Evolutionary conservation across 441 rosid genomes (phyloP).

Genomic region (Arabidopsis hybrid): DNA sequence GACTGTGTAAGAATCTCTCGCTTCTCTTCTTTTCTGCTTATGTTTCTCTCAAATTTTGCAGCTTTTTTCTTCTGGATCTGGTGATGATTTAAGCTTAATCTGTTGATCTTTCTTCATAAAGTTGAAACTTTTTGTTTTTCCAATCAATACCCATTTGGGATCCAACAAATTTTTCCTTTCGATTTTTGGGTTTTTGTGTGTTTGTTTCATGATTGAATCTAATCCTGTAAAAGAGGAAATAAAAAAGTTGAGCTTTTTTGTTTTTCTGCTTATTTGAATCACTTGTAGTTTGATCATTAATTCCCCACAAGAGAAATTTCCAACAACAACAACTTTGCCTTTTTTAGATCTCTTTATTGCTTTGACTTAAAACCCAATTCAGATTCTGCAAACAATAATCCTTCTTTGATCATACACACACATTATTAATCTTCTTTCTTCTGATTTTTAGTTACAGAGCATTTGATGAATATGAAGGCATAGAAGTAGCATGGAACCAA

Average conservation of each 20-base stretch:
- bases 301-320: conserved; percentile 6
- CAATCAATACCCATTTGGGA: conserved; percentile 41
- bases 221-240: conserved; percentile 10
- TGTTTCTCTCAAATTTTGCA: background rate
- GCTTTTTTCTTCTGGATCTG: conserved; percentile 40
- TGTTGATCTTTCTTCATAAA: conserved; percentile 25
- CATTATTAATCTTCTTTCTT: conserved; percentile 29
- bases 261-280: conserved; percentile 7
- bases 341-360: conserved; percentile 38
- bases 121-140: conserved; percentile 23
- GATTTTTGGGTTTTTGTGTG: background rate
- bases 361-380: conserved; percentile 28
- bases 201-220: conserved; percentile 10
- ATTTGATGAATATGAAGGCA: conserved; percentile 96
- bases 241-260: conserved; percentile 1
- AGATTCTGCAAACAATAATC: conserved; percentile 8
- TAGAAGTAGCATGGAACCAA: conserved; percentile 99
- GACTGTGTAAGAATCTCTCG: conserved; percentile 74
- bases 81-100: background rate
- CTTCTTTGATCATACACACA: conserved; percentile 26
- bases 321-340: conserved; percentile 3
- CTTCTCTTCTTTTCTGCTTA: conserved; percentile 13
- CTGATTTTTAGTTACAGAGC: conserved; percentile 79
- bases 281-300: conserved; percentile 26
- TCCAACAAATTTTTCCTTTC: conserved; percentile 16